Conservation (phyloP, 805 yeast species). For the Nematodospora valgi region DNA sequence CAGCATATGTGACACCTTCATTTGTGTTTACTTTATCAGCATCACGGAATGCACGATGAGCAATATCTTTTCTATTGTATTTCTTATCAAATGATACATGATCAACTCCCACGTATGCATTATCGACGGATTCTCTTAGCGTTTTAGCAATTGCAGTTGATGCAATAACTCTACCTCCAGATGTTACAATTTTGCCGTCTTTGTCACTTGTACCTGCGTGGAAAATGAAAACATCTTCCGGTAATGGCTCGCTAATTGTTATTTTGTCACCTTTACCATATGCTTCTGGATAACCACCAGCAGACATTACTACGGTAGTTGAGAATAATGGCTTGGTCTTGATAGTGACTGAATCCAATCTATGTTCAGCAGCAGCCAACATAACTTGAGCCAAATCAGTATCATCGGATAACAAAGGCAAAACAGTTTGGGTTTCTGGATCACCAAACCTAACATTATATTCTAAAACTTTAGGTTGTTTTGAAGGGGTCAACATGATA, state of each 20-base stretch:
- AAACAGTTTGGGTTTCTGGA: slow-evolving; percentile 97
- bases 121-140: slow-evolving; percentile 75
- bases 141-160: slow-evolving; percentile 80
- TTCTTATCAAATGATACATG: slow-evolving; percentile 68
- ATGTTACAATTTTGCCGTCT: slow-evolving; percentile 59
- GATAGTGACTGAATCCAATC: slow-evolving; percentile 77
- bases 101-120: slow-evolving; percentile 83
- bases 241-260: slow-evolving; percentile 45
- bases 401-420: slow-evolving; percentile 76
- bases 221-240: slow-evolving; percentile 70
- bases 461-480: slow-evolving; percentile 92
- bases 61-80: slow-evolving; percentile 90
- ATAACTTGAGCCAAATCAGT: slow-evolving; percentile 93
- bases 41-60: slow-evolving; percentile 88
- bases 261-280: slow-evolving; percentile 87
- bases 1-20: slow-evolving; percentile 77
- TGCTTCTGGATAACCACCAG: slow-evolving; percentile 93
- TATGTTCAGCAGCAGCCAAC: slow-evolving; percentile 90
- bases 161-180: slow-evolving; percentile 97
- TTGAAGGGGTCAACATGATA: slow-evolving; percentile 73
- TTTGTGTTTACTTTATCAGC: slow-evolving; percentile 19
- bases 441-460: slow-evolving; percentile 98
- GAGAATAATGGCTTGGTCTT: slow-evolving; percentile 53
- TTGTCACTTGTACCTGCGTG: slow-evolving; percentile 86
- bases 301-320: slow-evolving; percentile 93